phyloP scores from a whole-genome alignment of 129 eudicot genomes.

The Flaveria ramosissima region DNA sequence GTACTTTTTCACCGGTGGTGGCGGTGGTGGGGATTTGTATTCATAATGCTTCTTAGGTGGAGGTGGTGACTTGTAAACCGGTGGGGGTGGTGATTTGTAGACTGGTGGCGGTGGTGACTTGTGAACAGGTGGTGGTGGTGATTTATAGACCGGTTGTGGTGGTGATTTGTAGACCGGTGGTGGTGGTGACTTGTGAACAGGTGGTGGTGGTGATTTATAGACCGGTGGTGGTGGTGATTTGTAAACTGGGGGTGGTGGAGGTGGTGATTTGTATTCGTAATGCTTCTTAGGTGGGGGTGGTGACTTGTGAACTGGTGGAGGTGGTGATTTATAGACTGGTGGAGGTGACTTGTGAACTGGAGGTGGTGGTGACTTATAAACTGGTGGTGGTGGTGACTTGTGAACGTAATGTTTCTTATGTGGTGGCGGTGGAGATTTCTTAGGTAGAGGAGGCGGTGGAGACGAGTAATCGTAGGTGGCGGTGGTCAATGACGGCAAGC shows the following conservation, averaged over 20 bases:
- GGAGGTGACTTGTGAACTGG: slow-evolving; percentile 23
- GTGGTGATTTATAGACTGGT: not conserved
- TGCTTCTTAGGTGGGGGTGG: slow-evolving; percentile 9
- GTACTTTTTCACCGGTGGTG: slow-evolving; percentile 17
- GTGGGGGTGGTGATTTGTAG: slow-evolving; percentile 8
- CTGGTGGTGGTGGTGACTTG: slow-evolving; percentile 33
- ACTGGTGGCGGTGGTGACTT: slow-evolving; percentile 24
- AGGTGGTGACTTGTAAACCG: no score
- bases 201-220: slow-evolving; percentile 36
- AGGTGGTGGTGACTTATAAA: slow-evolving; percentile 20
- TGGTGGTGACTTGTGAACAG: not conserved
- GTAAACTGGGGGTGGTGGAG: slow-evolving; percentile 39
- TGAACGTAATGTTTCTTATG: not conserved
- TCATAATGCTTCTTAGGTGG: no score
- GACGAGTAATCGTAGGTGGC: slow-evolving; percentile 46
- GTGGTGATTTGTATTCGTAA: slow-evolving; percentile 22
- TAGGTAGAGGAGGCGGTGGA: slow-evolving; percentile 30
- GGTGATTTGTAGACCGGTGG: slow-evolving; percentile 30
- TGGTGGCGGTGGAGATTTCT: slow-evolving; percentile 37
- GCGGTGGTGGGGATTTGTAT: no score
- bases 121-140: slow-evolving; percentile 38
- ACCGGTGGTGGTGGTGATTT: slow-evolving; percentile 44
- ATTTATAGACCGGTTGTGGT: slow-evolving; percentile 32
- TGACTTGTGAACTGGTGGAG: not conserved
- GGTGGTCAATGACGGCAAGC: slow-evolving; percentile 39